Evolutionary conservation across 1,284 basidiomycete genomes (phyloP).

Genomic region (Calocybe gambosa): DNA sequence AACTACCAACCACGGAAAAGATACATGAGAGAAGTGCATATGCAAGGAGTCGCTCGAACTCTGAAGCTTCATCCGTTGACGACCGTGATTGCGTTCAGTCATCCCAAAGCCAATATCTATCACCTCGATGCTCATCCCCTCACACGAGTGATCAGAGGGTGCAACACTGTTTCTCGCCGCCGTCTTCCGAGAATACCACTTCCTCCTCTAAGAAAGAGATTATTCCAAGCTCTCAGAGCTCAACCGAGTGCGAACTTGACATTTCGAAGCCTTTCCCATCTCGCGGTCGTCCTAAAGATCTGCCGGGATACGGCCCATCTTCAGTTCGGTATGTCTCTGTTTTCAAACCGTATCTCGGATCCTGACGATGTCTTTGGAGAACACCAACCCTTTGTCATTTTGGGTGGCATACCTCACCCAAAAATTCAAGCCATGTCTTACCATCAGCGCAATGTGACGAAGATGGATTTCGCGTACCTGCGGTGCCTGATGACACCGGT

Average conservation of each 20-base stretch:
- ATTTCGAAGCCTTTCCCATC: slow-evolving; percentile 7
- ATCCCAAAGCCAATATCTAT: slow-evolving; percentile 19
- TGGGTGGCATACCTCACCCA: slow-evolving; percentile 1
- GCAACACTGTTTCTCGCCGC: slow-evolving; percentile 1
- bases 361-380: background rate
- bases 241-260: slow-evolving; percentile 19
- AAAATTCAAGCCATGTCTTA: background rate
- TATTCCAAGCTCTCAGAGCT: slow-evolving; percentile 25
- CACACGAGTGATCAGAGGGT: slow-evolving; percentile 6
- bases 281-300: slow-evolving; percentile 3
- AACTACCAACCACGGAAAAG: background rate
- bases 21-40: background rate
- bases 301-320: too few relatives aligned
- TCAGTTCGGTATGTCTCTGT: slow-evolving; percentile 6
- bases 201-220: slow-evolving; percentile 14
- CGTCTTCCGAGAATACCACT: background rate
- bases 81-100: slow-evolving; percentile 15
- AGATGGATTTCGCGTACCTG: background rate
- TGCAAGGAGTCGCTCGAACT: background rate
- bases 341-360: background rate
- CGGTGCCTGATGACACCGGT: background rate
- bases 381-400: background rate
- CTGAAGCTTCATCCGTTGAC: slow-evolving; percentile 7
- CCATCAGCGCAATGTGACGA: slow-evolving; percentile 3
- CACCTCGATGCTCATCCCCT: slow-evolving; percentile 16